Conservation (phyloP, 176 grass and related monocot genomes). For the Carex myosuroides region DNA sequence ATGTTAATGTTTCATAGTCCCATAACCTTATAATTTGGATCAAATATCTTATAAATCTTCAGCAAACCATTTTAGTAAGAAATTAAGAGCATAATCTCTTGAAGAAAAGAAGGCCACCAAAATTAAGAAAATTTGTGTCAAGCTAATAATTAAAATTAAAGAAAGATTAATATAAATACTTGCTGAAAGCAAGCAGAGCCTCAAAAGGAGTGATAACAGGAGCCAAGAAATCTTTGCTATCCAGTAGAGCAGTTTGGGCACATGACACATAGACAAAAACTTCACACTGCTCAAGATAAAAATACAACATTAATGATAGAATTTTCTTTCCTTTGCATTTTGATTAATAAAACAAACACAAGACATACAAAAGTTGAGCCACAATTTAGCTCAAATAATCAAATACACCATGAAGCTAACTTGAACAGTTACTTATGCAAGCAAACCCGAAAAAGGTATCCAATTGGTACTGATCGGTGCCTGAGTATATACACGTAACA, state of each 20-base stretch:
- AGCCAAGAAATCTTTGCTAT: slow-evolving; percentile 91
- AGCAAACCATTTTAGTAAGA: background rate
- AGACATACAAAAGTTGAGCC: background rate
- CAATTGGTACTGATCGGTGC: background rate
- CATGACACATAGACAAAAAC: slow-evolving; percentile 96
- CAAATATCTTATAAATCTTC: background rate
- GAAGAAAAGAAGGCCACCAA: background rate
- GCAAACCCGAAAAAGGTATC: background rate
- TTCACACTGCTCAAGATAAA: slow-evolving; percentile 52
- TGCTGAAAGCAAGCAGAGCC: slow-evolving; percentile 84
- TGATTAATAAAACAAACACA: background rate
- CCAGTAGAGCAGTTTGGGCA: slow-evolving; percentile 91
- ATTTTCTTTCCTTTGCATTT: background rate
- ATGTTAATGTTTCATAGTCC: background rate
- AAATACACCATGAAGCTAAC: background rate
- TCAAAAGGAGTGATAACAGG: slow-evolving; percentile 96
- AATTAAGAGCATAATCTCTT: background rate
- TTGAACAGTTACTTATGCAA: background rate
- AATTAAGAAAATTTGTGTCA: background rate
- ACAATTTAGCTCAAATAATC: background rate
- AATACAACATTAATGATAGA: background rate
- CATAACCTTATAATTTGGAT: background rate
- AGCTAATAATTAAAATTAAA: background rate
- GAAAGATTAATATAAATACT: slow-evolving; percentile 32
- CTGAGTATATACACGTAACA: background rate